Evolutionary conservation across 139 green algal genomes (phyloP).

Genomic region (Pycnococcus provasolii): DNA sequence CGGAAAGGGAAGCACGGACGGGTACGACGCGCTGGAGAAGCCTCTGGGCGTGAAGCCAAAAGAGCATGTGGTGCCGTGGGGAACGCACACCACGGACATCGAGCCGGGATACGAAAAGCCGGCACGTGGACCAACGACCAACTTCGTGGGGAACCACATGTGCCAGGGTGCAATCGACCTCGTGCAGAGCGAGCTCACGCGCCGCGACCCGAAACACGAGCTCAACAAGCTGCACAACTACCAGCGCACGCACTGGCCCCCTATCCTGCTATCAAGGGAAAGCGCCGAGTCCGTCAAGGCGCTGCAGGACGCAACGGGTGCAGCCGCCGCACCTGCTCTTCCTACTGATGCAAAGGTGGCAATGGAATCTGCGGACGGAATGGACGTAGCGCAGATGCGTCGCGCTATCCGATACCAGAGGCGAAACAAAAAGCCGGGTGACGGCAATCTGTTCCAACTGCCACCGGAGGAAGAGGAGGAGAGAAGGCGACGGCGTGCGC

Average conservation of each 20-base stretch:
- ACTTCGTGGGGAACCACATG: slow-evolving; percentile 81
- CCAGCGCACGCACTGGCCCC: slow-evolving; percentile 15
- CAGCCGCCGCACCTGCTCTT: too few relatives aligned
- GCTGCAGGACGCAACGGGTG: too few relatives aligned
- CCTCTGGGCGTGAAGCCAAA: background rate
- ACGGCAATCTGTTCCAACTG: too few relatives aligned
- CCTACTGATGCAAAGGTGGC: too few relatives aligned
- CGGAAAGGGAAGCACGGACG: background rate
- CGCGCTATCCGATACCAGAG: too few relatives aligned
- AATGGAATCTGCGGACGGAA: too few relatives aligned
- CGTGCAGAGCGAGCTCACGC: slow-evolving; percentile 41
- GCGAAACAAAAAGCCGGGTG: too few relatives aligned
- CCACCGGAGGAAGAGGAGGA: too few relatives aligned
- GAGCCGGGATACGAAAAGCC: slow-evolving; percentile 55
- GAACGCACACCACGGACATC: slow-evolving; percentile 20
- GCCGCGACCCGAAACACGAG: slow-evolving; percentile 3
- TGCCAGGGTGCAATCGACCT: slow-evolving; percentile 66
- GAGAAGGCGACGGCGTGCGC: too few relatives aligned
- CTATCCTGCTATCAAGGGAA: background rate
- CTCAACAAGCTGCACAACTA: slow-evolving; percentile 8
- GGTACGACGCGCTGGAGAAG: slow-evolving; percentile 33
- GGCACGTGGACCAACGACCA: slow-evolving; percentile 54
- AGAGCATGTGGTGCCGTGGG: background rate
- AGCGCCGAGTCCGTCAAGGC: too few relatives aligned
- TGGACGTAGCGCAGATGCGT: too few relatives aligned